A percentile compares a stretch with the other conserved stretches of the same genome.
Evolutionary conservation across 352 stramenopile species (phyloP).

Genomic region (Globisporangium nodosum): DNA sequence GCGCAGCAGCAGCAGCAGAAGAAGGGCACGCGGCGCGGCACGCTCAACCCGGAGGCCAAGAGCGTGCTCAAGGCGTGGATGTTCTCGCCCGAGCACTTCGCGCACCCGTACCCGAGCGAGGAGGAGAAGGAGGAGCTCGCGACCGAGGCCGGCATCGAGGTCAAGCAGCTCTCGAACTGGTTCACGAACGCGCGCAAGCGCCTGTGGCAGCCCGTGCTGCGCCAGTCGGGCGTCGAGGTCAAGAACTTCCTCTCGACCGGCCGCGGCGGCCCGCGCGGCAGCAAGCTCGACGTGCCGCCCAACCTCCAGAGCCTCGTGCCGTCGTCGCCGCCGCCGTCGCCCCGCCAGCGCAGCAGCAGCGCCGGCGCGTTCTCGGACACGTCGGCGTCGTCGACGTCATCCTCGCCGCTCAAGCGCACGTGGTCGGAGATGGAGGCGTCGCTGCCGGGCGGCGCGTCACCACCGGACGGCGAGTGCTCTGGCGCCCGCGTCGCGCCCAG

Average conservation of each 20-base stretch:
- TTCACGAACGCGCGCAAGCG: constrained; percentile 88
- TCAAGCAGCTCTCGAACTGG: constrained; percentile 89
- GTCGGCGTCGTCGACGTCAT: constrained; percentile 4
- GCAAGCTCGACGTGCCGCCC: constrained; percentile 65
- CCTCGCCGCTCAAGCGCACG: constrained; percentile 51
- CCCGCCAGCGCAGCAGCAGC: constrained; percentile 8
- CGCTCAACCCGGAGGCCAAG: constrained; percentile 79
- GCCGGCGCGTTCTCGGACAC: constrained; percentile 2
- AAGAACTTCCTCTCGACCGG: constrained; percentile 87
- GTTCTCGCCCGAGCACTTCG: constrained; percentile 86
- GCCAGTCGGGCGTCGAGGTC: constrained; percentile 84
- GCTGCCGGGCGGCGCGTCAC: constrained; percentile 7
- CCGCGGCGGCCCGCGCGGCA: constrained; percentile 68
- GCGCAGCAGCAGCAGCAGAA: constrained; percentile 34
- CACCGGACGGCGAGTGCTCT: not conserved
- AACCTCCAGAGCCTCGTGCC: constrained; percentile 59
- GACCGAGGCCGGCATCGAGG: constrained; percentile 73
- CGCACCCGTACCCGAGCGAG: constrained; percentile 82
- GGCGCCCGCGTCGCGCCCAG: not conserved
- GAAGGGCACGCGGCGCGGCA: constrained; percentile 77
- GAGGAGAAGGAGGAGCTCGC: constrained; percentile 85
- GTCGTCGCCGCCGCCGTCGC: constrained; percentile 27
- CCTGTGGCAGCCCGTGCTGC: constrained; percentile 80
- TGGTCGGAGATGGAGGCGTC: constrained; percentile 41
- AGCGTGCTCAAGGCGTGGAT: constrained; percentile 87